Percentiles rank a stretch among this genome's conserved stretches.
phyloP scores from a whole-genome alignment of 108 stramenopile species.

The Pseudonitzschia pungens region DNA sequence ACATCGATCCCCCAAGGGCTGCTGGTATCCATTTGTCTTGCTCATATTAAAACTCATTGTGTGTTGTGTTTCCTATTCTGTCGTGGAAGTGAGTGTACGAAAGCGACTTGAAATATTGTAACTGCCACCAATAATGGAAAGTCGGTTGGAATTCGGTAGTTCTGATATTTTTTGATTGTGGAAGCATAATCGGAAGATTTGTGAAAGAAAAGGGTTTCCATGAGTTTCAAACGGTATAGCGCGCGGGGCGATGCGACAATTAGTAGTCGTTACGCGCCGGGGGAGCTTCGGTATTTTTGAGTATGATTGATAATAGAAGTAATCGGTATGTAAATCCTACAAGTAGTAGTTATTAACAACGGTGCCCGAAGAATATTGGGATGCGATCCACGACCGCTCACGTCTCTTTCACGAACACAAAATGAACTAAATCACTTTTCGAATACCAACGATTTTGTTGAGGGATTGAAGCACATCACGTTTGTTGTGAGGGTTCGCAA shows the following conservation, averaged over 20 bases:
- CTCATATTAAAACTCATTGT: conserved; percentile 9
- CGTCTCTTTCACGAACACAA: too few species aligned
- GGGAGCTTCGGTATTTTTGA: neutral
- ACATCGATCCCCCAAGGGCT: conserved; percentile 10
- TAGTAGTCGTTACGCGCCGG: conserved; percentile 6
- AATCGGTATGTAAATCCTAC: neutral
- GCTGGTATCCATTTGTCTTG: neutral
- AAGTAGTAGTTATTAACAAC: too few species aligned
- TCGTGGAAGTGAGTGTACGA: neutral
- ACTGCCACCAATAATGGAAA: conserved; percentile 5
- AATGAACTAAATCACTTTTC: too few species aligned
- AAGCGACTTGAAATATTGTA: neutral
- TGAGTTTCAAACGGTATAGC: conserved; percentile 3
- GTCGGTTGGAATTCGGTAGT: neutral
- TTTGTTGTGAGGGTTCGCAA: neutral
- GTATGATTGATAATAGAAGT: neutral
- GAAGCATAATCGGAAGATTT: neutral
- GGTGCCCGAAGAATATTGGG: too few species aligned
- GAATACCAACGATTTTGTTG: too few species aligned
- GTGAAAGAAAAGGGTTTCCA: neutral
- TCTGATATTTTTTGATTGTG: neutral
- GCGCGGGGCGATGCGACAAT: neutral
- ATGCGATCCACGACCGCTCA: too few species aligned
- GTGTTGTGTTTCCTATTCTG: neutral
- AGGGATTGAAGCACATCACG: too few species aligned